These are phyloP conservation scores for Ceratonia siliqua DNA, from an alignment of 306 rosid species.

Conservation along the genomic window DNA sequence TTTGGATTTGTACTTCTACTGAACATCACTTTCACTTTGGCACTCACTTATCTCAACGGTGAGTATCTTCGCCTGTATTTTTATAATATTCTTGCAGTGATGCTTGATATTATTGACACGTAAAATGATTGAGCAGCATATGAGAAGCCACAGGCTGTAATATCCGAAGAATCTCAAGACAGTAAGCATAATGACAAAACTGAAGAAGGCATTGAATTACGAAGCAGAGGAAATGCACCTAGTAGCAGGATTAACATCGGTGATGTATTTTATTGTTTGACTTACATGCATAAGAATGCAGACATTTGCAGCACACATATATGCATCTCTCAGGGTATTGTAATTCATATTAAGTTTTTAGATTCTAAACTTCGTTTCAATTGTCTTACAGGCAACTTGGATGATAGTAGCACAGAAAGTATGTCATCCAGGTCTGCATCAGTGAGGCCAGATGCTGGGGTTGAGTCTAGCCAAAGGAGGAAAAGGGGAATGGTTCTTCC, in stretches of 20 bases:
- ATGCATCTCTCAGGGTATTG: no score
- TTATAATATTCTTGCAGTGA: background rate
- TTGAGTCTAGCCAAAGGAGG: conserved; percentile 20
- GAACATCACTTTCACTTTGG: conserved; percentile 48
- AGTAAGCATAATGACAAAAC: conserved; percentile 16
- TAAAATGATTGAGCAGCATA: conserved; percentile 47
- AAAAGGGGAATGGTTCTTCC: conserved; percentile 83
- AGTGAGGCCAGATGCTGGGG: conserved; percentile 13
- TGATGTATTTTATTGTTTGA: conserved; percentile 8
- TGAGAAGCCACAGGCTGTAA: conserved; percentile 45
- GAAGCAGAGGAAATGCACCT: conserved; percentile 11
- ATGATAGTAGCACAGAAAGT: conserved; percentile 10
- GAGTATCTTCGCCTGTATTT: conserved; percentile 22
- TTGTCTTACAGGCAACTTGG: conserved; percentile 30
- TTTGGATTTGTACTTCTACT: conserved; percentile 51
- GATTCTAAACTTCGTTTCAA: background rate
- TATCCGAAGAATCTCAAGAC: conserved; percentile 36
- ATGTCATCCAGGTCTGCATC: conserved; percentile 2
- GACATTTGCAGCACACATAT: no score
- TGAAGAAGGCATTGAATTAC: conserved; percentile 19
- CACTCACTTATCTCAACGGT: conserved; percentile 61
- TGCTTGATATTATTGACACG: background rate
- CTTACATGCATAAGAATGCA: background rate
- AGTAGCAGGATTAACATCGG: conserved; percentile 1
- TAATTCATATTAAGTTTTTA: background rate